Percentiles rank a stretch among this genome's conserved stretches.
Conservation (phyloP, 768 basidiomycete species). For the Trametes cingulata region DNA sequence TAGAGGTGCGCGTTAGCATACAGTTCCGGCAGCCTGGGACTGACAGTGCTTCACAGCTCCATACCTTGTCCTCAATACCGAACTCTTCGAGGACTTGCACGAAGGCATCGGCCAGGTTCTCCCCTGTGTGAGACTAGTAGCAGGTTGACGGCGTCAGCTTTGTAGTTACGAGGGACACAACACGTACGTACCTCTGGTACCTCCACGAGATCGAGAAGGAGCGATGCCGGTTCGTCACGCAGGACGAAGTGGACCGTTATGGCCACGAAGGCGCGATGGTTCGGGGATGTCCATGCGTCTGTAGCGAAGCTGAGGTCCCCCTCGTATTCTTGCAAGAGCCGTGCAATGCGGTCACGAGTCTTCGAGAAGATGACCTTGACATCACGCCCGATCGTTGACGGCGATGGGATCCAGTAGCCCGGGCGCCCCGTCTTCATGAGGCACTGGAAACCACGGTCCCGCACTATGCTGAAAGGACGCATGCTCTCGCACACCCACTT, state of each 20-base stretch:
- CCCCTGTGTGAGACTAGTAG: conserved; percentile 32
- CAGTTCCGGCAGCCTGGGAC: not conserved
- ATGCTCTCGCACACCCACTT: conserved; percentile 38
- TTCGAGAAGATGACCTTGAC: conserved; percentile 31
- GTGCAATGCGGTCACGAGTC: conserved; percentile 25
- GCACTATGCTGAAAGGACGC: conserved; percentile 36
- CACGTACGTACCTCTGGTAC: not conserved
- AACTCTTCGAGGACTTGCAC: conserved; percentile 29
- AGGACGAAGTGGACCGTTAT: not conserved
- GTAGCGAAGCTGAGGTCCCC: conserved; percentile 32
- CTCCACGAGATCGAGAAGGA: not conserved
- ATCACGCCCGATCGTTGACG: conserved; percentile 35
- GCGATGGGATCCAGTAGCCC: conserved; percentile 36
- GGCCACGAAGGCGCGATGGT: not conserved
- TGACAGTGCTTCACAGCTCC: not conserved
- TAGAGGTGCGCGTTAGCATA: no score
- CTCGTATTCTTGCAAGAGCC: conserved; percentile 25
- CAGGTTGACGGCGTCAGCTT: not conserved
- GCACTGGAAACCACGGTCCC: conserved; percentile 35
- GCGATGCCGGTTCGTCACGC: not conserved
- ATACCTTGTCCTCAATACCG: conserved; percentile 33
- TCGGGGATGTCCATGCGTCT: conserved; percentile 6
- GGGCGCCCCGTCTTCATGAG: conserved; percentile 39
- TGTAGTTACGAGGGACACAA: no score
- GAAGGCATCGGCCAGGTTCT: conserved; percentile 30